These are phyloP conservation scores for Citrullus colocynthis DNA, from an alignment of 306 rosid genomes.

Conservation along the genomic window DNA sequence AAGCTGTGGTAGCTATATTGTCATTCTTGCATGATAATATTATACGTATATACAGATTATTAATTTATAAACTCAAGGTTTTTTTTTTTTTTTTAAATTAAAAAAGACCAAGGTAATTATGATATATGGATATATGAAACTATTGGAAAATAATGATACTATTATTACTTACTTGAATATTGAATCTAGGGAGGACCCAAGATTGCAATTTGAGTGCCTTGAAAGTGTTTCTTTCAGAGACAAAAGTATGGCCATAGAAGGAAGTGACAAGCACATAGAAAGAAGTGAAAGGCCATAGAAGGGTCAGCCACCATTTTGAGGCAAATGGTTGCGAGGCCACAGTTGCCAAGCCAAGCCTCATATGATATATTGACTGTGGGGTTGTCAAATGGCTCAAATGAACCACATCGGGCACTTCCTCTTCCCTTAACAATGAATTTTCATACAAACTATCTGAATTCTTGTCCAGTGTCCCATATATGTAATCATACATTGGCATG, in stretches of 20 bases:
- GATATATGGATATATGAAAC: too few species aligned
- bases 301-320: slow-evolving; percentile 34
- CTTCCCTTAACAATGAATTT: slow-evolving; percentile 14
- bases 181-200: slow-evolving; percentile 53
- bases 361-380: slow-evolving; percentile 45
- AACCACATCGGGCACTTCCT: slow-evolving; percentile 32
- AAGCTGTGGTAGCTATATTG: too few species aligned
- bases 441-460: slow-evolving; percentile 22
- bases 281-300: slow-evolving; percentile 56
- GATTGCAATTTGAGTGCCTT: slow-evolving; percentile 39
- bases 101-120: too few species aligned
- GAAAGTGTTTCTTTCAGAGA: slow-evolving; percentile 32
- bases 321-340: slow-evolving; percentile 42
- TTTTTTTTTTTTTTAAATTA: too few species aligned
- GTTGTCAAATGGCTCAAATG: slow-evolving; percentile 44
- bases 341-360: slow-evolving; percentile 34
- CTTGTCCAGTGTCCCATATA: slow-evolving; percentile 45
- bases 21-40: too few species aligned
- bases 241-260: slow-evolving; percentile 29
- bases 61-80: too few species aligned
- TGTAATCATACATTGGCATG: slow-evolving; percentile 59
- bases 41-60: too few species aligned
- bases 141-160: neutral
- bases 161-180: slow-evolving; percentile 21
- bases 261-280: slow-evolving; percentile 30